phyloP scores from a whole-genome alignment of 2,329 filamentous ascomycete species.

The Rutstroemia sp. region DNA sequence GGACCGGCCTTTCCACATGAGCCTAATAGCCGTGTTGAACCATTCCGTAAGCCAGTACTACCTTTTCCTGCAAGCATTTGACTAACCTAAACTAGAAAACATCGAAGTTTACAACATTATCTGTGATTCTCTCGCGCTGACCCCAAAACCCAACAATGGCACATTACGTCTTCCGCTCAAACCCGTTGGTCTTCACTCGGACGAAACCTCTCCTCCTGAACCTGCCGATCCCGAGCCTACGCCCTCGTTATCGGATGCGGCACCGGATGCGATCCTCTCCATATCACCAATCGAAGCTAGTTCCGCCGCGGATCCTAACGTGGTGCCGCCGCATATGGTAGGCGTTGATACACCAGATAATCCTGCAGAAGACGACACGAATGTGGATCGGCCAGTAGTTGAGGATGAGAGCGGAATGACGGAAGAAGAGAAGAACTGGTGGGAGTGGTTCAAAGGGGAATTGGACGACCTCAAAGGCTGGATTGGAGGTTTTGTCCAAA shows the following conservation, averaged over 20 bases:
- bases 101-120: slow-evolving; percentile 92
- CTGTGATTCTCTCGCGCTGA: slow-evolving; percentile 75
- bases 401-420: slow-evolving; percentile 20
- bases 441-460: slow-evolving; percentile 46
- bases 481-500: slow-evolving; percentile 8
- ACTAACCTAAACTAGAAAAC: slow-evolving; percentile 58
- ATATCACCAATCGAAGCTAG: slow-evolving; percentile 26
- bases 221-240: slow-evolving; percentile 42
- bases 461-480: slow-evolving; percentile 34
- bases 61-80: neutral
- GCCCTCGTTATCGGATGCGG: slow-evolving; percentile 8
- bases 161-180: slow-evolving; percentile 66
- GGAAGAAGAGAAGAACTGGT: slow-evolving; percentile 32
- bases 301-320: slow-evolving; percentile 22
- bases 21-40: slow-evolving; percentile 69
- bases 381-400: slow-evolving; percentile 19
- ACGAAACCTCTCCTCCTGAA: slow-evolving; percentile 40
- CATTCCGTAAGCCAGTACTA: slow-evolving; percentile 63
- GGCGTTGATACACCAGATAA: slow-evolving; percentile 23
- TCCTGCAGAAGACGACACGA: slow-evolving; percentile 17
- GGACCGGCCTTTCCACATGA: slow-evolving; percentile 87
- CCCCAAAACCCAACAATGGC: slow-evolving; percentile 76
- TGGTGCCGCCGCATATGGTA: slow-evolving; percentile 20
- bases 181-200: slow-evolving; percentile 40
- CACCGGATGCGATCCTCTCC: slow-evolving; percentile 18